Percentiles rank a stretch among this genome's conserved stretches.
Conservation (phyloP, 805 yeast species). For the Nematodospora valgi region DNA sequence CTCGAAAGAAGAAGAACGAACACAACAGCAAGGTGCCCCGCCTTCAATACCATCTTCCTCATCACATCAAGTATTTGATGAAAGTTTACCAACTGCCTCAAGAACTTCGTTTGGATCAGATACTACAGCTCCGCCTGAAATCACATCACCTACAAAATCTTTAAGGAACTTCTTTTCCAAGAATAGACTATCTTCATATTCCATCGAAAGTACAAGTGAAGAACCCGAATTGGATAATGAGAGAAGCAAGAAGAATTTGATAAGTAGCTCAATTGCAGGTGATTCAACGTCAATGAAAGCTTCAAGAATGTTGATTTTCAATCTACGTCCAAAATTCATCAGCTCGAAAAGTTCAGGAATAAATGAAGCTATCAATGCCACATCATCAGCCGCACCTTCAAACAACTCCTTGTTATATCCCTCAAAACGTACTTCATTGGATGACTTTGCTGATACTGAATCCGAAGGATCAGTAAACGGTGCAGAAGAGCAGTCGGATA, state of each 20-base stretch:
- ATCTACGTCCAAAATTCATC: constrained; percentile 20
- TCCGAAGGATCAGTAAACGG: constrained; percentile 13
- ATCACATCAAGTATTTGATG: too few relatives aligned
- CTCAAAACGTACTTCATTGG: constrained; percentile 19
- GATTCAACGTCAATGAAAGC: constrained; percentile 8
- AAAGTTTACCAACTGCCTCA: background rate
- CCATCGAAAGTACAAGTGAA: constrained; percentile 22
- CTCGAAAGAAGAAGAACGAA: too few relatives aligned
- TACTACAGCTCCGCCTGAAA: constrained; percentile 9
- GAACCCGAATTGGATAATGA: constrained; percentile 13
- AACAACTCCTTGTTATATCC: constrained; percentile 1
- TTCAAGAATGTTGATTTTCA: constrained; percentile 8
- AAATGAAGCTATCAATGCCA: too few relatives aligned
- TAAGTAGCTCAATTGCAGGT: background rate
- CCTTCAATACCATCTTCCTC: constrained; percentile 4
- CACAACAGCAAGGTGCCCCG: too few relatives aligned
- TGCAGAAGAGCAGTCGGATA: constrained; percentile 9
- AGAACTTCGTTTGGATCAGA: background rate
- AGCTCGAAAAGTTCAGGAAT: constrained; percentile 17
- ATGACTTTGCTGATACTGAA: constrained; percentile 39
- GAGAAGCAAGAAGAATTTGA: background rate
- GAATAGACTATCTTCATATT: constrained; percentile 19
- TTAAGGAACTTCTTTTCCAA: constrained; percentile 20
- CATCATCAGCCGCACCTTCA: constrained; percentile 6
- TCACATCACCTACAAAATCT: constrained; percentile 25